These are phyloP conservation scores for Aphanomyces stellatus DNA, from an alignment of 352 stramenopile genomes.

Conservation along the genomic window DNA sequence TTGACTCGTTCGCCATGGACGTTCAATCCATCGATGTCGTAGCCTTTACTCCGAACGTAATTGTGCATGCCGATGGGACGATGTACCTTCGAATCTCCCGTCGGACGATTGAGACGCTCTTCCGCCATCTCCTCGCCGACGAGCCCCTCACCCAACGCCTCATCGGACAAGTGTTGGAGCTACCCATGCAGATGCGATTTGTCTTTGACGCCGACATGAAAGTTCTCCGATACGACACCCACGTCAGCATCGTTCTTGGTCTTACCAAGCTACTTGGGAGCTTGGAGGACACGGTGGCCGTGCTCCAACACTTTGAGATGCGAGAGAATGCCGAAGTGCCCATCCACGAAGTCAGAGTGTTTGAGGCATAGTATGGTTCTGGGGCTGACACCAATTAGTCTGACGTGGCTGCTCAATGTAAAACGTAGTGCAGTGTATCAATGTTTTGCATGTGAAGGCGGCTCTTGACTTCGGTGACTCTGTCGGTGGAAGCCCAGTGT, in stretches of 20 bases:
- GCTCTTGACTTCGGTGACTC: no score
- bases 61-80: not conserved
- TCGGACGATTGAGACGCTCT: not conserved
- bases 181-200: conserved; percentile 3
- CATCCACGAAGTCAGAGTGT: no score
- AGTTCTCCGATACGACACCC: not conserved
- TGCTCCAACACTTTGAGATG: not conserved
- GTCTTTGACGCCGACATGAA: not conserved
- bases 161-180: not conserved
- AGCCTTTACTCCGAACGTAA: not conserved
- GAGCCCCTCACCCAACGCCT: conserved; percentile 1
- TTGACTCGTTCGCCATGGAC: not conserved
- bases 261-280: not conserved
- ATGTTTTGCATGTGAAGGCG: no score
- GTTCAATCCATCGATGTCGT: not conserved
- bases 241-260: not conserved
- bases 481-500: no score
- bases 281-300: not conserved
- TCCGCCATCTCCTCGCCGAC: not conserved
- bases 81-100: conserved; percentile 6
- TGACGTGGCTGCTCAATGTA: no score
- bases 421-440: no score
- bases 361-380: no score
- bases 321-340: not conserved
- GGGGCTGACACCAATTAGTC: no score